Base-by-base conservation (phyloP, 768 basidiomycete genomes). In the Dioszegia hungarica region DNA sequence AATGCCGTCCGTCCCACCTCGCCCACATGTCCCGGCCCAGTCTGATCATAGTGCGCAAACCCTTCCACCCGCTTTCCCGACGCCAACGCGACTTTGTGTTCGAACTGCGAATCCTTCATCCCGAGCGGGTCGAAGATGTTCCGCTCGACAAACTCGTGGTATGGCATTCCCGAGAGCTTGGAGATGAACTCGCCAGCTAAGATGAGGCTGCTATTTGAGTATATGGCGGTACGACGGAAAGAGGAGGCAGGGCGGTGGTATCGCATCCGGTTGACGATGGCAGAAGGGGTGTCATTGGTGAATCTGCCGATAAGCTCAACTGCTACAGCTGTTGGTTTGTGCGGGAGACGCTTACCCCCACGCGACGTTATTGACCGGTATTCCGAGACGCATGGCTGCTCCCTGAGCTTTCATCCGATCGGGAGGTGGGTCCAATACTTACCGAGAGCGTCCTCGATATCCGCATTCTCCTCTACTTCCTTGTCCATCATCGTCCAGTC, bases 131-230 rank as follows among this genome's bases (percentile, higher is more conserved):
- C 53, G 31, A 68, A 56, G 50, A 74, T 63, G 22, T 70, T 41
- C 14, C 27, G 24, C 29, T 64, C 19, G 12, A 72, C 67, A 45
- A 59, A 73, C 0, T 59, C 53, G 9, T 43, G 43, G 28, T 68
- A 66, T 0, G 59, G 12, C 3, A 56, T 38, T 1, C 55, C 57
- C 11, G 67, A 56, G 28, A 70, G 53, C 8, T 34, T 40, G 20
- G 59, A 14, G 17, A 70, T 49, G 3, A 76, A 54, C 22, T 63
- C 39, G 5, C 63, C 59, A 0, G 68, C 27, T n/a, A 60, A 36
- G 2, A 61, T 37, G 48, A 67, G 73, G 28, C 56, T 58, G 10
- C 55, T 27, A 50, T 76, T 76, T 50, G 66, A 64, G 64, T 76
- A 76, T 43, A 74, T 73, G 55, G 49, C 65, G 17, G 29, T 14